Evolutionary conservation across 257 asterid species (phyloP), one percentile per base, ranked within the genome.

Genomic region (Verbascum thapsus): DNA sequence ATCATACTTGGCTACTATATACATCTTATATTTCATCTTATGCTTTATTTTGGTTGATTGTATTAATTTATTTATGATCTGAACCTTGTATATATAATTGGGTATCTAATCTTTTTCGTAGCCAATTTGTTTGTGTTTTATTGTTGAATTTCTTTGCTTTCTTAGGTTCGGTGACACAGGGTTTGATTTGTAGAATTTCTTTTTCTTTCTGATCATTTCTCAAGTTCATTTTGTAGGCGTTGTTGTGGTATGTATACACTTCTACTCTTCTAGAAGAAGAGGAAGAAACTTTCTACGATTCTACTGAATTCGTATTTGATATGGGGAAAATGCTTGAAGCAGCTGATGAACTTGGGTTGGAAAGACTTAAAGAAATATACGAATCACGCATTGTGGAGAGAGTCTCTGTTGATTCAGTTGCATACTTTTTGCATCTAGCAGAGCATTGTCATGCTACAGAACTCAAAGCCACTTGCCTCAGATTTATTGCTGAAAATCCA

Each of bases 371-470:
- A 61, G 61, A 64, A 65, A 63, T 81, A 64, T 81, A 84, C 35
- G 87, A 81, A 63, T 75, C 84, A 10, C 67, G 67, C 57, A 75
- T 81, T 20, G 72, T 81, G 78, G 75, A 78, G 72, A 79, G 75
- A 58, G 75, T 81, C 34, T 75, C 78, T 17, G 82, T 72, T 37
- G 58, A 70, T 48, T 73, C 82, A 54, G 82, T 81, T 64, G 70
- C 82, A 23, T 54, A 60, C 42, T 72, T 66, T 19, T 79, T 81
- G 44, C 82, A 81, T 44, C 53, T 78, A 56, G 82, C 87, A 38
- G 82, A 78, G 23, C 10, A 44, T 44, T 72, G 48, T 59, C 76
- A 67, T 64, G 87, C 84, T 6, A 37, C 61, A 8, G 82, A 81
- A 53, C 49, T 81, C 18, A 75, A 81, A 71, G 68, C 82, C 20